Percentiles rank a stretch among this genome's conserved stretches.
Evolutionary conservation across 2,329 filamentous ascomycete genomes (phyloP).

Genomic region (Drechmeria coniospora): DNA sequence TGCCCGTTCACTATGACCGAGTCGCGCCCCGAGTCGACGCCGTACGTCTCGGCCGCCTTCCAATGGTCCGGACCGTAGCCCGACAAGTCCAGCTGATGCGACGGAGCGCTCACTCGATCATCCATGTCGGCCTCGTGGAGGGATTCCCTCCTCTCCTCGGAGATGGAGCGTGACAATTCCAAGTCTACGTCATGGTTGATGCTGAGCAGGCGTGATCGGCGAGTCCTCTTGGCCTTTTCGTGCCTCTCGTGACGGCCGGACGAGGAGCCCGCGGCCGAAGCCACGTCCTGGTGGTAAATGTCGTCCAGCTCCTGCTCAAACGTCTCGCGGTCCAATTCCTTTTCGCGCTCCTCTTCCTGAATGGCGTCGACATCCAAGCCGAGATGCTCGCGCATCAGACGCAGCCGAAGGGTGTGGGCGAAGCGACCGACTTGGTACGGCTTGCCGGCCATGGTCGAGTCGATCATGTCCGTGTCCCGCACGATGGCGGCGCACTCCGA

Average conservation of each 20-base stretch:
- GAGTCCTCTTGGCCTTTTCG: slow-evolving; percentile 18
- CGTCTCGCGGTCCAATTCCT: slow-evolving; percentile 44
- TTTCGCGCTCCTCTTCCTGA: slow-evolving; percentile 59
- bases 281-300: slow-evolving; percentile 36
- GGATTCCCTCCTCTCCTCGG: slow-evolving; percentile 2
- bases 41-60: slow-evolving; percentile 46
- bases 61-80: slow-evolving; percentile 67
- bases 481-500: slow-evolving; percentile 86
- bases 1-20: slow-evolving; percentile 50
- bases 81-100: slow-evolving; percentile 60
- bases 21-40: slow-evolving; percentile 51
- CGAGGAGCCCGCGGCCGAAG: neutral
- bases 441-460: slow-evolving; percentile 78
- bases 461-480: slow-evolving; percentile 82
- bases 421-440: slow-evolving; percentile 86
- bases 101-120: slow-evolving; percentile 24
- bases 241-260: slow-evolving; percentile 17
- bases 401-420: slow-evolving; percentile 80
- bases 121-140: slow-evolving; percentile 1
- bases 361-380: slow-evolving; percentile 92
- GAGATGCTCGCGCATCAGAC: slow-evolving; percentile 90
- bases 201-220: slow-evolving; percentile 25
- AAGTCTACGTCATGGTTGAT: slow-evolving; percentile 53
- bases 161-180: slow-evolving; percentile 33
- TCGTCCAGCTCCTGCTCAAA: slow-evolving; percentile 46